Evolutionary conservation across 768 basidiomycete genomes (phyloP).

Genomic region (Chalciporus sphaerocephalus): DNA sequence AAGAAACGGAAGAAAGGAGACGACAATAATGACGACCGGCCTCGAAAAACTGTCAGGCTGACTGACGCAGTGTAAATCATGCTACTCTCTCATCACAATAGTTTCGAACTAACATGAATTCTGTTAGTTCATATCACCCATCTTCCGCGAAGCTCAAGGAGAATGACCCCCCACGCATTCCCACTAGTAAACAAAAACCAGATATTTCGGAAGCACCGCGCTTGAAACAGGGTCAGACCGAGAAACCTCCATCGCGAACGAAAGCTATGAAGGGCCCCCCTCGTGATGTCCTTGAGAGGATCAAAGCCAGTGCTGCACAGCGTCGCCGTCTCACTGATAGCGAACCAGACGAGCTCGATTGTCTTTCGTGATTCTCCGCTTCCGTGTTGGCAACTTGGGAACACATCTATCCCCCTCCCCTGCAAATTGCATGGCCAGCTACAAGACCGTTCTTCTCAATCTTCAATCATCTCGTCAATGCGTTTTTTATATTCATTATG

Average conservation of each 20-base stretch:
- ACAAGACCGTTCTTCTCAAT: too few species aligned
- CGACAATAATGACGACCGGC: conserved; percentile 20
- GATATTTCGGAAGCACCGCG: neutral
- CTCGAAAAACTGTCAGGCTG: conserved; percentile 19
- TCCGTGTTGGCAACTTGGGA: neutral
- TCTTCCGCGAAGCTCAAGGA: conserved; percentile 35
- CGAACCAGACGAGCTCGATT: conserved; percentile 46
- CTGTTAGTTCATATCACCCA: conserved; percentile 6
- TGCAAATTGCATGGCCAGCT: too few species aligned
- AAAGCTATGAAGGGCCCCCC: conserved; percentile 35
- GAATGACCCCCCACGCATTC: conserved; percentile 17
- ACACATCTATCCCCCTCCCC: neutral
- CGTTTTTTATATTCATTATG: too few species aligned
- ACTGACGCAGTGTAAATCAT: conserved; percentile 14
- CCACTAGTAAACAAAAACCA: neutral
- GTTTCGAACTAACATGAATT: neutral
- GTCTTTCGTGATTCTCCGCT: conserved; percentile 36
- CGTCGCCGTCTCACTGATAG: conserved; percentile 21
- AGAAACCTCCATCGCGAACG: conserved; percentile 5
- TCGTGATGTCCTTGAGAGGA: conserved; percentile 36
- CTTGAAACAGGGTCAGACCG: neutral
- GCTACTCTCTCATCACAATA: neutral
- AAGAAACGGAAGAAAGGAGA: conserved; percentile 21
- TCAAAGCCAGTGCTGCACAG: conserved; percentile 30
- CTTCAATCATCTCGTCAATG: too few species aligned